phyloP scores from a whole-genome alignment of 2,329 filamentous ascomycete genomes.

The Myriosclerotinia scirpicola region DNA sequence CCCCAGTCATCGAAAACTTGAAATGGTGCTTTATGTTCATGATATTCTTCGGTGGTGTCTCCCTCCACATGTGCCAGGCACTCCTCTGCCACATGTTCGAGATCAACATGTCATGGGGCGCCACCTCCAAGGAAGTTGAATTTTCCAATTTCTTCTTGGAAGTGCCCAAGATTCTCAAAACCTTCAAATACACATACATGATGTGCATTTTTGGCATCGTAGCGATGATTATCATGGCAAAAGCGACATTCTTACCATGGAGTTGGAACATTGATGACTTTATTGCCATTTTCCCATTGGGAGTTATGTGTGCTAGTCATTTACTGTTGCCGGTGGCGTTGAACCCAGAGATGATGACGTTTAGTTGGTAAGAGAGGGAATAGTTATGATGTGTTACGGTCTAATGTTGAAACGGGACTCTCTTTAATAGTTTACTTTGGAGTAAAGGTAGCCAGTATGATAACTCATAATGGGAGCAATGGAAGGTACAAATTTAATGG shows the following conservation, averaged over 20 bases:
- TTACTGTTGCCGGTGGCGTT: slow-evolving; percentile 20
- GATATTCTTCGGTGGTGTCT: slow-evolving; percentile 78
- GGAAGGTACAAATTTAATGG: background rate
- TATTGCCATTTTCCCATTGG: slow-evolving; percentile 20
- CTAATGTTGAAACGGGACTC: background rate
- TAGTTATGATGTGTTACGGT: background rate
- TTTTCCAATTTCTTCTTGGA: slow-evolving; percentile 26
- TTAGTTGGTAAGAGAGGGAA: slow-evolving; percentile 13
- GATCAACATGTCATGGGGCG: slow-evolving; percentile 81
- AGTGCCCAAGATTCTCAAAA: slow-evolving; percentile 18
- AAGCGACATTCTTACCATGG: slow-evolving; percentile 19
- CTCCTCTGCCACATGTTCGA: slow-evolving; percentile 78
- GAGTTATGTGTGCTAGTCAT: slow-evolving; percentile 17
- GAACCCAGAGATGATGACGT: slow-evolving; percentile 24
- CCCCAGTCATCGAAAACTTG: slow-evolving; percentile 21
- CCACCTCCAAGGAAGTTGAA: slow-evolving; percentile 77
- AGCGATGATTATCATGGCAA: slow-evolving; percentile 17
- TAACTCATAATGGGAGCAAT: background rate
- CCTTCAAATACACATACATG: slow-evolving; percentile 23
- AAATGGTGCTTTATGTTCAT: slow-evolving; percentile 24
- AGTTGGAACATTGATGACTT: slow-evolving; percentile 20
- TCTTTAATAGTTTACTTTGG: background rate
- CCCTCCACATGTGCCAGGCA: slow-evolving; percentile 75
- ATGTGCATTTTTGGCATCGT: slow-evolving; percentile 17
- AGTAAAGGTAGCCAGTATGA: background rate